Conservation (phyloP, 352 stramenopile species). For the Phytophthora hybrid region DNA sequence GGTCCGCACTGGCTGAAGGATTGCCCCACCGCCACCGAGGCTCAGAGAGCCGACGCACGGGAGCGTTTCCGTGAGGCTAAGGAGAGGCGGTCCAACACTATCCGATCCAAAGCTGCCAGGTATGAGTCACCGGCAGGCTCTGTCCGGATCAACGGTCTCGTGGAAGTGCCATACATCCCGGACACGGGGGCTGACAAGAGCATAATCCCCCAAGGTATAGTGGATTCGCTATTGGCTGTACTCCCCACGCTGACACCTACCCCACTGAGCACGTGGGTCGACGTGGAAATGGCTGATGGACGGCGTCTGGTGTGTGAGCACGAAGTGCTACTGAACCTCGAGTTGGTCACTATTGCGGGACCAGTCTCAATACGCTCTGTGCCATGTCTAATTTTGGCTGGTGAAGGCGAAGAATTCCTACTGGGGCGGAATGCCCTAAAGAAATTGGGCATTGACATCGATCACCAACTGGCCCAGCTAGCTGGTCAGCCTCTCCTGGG, state of each 20-base stretch:
- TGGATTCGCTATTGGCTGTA: neutral
- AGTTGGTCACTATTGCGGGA: neutral
- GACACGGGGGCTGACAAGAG: neutral
- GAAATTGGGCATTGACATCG: conserved; percentile 8
- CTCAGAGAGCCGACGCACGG: neutral
- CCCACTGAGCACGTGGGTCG: neutral
- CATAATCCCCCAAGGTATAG: neutral
- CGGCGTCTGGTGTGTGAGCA: neutral
- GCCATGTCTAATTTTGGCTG: neutral
- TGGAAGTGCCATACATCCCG: neutral
- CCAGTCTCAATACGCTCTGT: neutral
- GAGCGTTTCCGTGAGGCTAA: neutral
- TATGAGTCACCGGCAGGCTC: neutral
- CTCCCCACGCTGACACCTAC: neutral
- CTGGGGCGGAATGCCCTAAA: conserved; percentile 3
- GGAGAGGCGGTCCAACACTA: neutral
- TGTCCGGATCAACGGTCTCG: neutral
- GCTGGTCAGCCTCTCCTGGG: neutral
- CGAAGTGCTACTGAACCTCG: neutral
- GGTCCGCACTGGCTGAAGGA: conserved; percentile 1
- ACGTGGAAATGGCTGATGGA: neutral
- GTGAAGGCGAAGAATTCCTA: conserved; percentile 8
- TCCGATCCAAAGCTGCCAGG: neutral
- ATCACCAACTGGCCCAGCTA: conserved; percentile 7
- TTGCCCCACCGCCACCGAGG: neutral